A percentile compares a stretch with the other conserved stretches of the same genome.
phyloP scores from a whole-genome alignment of 2,329 filamentous ascomycete species.

The Raffaelea deltoideospora region DNA sequence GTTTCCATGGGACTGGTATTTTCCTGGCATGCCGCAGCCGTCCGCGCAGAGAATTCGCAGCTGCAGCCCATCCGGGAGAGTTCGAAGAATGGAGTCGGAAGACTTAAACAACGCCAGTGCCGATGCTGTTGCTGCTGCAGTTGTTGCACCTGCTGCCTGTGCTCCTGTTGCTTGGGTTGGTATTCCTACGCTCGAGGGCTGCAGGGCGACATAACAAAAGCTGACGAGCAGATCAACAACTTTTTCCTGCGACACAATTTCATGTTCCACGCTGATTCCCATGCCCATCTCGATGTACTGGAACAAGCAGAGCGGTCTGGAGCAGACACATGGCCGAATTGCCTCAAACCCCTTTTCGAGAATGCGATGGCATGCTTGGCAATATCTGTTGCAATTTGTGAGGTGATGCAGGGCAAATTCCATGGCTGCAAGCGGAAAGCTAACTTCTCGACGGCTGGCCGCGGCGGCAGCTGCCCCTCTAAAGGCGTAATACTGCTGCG shows the following conservation, averaged over 20 bases:
- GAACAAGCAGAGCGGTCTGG: slow-evolving; percentile 59
- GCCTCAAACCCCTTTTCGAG: slow-evolving; percentile 50
- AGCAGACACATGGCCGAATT: slow-evolving; percentile 68
- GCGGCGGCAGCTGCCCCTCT: too few relatives aligned
- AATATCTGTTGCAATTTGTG: slow-evolving; percentile 71
- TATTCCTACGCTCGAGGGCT: too few relatives aligned
- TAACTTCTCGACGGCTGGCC: too few relatives aligned
- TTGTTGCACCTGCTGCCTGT: too few relatives aligned
- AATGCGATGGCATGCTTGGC: slow-evolving; percentile 65
- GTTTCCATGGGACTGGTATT: not conserved
- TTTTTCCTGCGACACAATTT: slow-evolving; percentile 62
- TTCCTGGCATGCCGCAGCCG: not conserved
- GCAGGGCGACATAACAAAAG: slow-evolving; percentile 54
- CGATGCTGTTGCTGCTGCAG: too few relatives aligned
- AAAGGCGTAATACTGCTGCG: too few relatives aligned
- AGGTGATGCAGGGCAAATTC: slow-evolving; percentile 68
- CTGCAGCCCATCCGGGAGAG: not conserved
- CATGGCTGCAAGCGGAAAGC: slow-evolving; percentile 44
- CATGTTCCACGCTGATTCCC: slow-evolving; percentile 72
- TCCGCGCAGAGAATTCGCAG: slow-evolving; percentile 1
- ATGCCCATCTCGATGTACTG: slow-evolving; percentile 82
- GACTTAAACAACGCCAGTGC: not conserved
- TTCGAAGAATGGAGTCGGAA: not conserved
- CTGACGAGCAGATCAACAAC: slow-evolving; percentile 76
- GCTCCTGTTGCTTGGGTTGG: too few relatives aligned